phyloP scores from a whole-genome alignment of 106 monocot species.

The Phalaenopsis equestris region DNA sequence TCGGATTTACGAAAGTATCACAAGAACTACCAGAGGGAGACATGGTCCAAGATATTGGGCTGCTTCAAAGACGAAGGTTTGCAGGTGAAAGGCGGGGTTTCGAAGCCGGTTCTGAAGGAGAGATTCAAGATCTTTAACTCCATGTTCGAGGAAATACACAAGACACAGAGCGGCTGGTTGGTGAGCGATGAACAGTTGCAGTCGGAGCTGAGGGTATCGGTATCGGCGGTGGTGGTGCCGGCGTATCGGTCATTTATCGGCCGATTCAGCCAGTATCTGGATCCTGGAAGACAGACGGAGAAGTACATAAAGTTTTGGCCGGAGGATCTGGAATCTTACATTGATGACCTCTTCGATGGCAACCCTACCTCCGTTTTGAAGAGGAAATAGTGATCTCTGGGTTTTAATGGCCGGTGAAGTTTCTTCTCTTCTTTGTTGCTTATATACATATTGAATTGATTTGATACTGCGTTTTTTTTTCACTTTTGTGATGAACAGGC shows the following conservation, averaged over 20 bases:
- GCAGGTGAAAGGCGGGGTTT: conserved; percentile 8
- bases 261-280: conserved; percentile 15
- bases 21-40: conserved; percentile 29
- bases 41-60: conserved; percentile 17
- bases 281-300: conserved; percentile 23
- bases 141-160: conserved; percentile 22
- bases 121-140: conserved; percentile 29
- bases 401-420: neutral
- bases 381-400: conserved; percentile 3
- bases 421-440: too few relatives aligned
- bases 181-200: conserved; percentile 24
- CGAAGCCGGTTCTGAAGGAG: conserved; percentile 20
- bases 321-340: conserved; percentile 14
- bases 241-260: conserved; percentile 23
- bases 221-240: conserved; percentile 17
- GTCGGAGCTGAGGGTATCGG: conserved; percentile 24
- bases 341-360: conserved; percentile 22
- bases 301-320: conserved; percentile 24
- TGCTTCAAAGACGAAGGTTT: conserved; percentile 25
- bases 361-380: conserved; percentile 10
- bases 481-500: too few relatives aligned
- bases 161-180: conserved; percentile 19
- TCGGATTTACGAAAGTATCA: conserved; percentile 22
- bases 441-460: too few relatives aligned
- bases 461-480: too few relatives aligned